A percentile compares a stretch with the other conserved stretches of the same genome.
These are phyloP conservation scores for Diplodia mutila DNA, from an alignment of 2,329 filamentous ascomycete genomes.

Conservation along the genomic window DNA sequence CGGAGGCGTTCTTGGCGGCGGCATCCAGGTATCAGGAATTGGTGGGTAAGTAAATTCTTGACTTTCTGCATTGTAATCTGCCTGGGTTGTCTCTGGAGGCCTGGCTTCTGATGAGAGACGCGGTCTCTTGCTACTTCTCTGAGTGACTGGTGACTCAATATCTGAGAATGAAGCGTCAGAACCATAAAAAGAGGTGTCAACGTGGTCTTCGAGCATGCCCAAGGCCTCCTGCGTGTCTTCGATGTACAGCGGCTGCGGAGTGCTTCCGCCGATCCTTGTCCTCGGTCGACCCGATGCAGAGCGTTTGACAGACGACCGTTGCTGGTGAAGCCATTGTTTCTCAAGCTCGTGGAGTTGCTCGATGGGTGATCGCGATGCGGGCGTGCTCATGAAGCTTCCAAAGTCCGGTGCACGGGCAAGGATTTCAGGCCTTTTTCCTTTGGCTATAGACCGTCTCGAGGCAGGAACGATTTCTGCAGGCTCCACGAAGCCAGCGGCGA, in stretches of 20 bases:
- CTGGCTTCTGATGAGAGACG: neutral
- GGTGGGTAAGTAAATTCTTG: neutral
- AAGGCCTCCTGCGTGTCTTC: slow-evolving; percentile 51
- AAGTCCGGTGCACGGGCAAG: slow-evolving; percentile 21
- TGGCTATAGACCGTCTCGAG: neutral
- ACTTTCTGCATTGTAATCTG: neutral
- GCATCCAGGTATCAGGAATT: neutral
- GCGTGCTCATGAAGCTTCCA: slow-evolving; percentile 14
- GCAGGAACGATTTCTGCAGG: neutral
- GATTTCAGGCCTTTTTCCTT: neutral
- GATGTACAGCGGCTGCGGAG: slow-evolving; percentile 33
- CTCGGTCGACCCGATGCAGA: neutral
- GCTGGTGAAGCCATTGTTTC: neutral
- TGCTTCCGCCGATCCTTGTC: neutral
- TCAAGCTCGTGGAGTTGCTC: slow-evolving; percentile 4
- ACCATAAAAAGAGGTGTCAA: slow-evolving; percentile 33
- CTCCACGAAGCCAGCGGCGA: neutral
- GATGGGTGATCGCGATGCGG: neutral
- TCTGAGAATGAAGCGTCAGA: slow-evolving; percentile 15
- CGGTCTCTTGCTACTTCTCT: neutral
- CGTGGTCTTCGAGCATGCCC: slow-evolving; percentile 47
- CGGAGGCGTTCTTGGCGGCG: neutral
- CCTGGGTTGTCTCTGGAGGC: neutral
- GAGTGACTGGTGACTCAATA: slow-evolving; percentile 28
- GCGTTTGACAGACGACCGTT: slow-evolving; percentile 7